phyloP scores from a whole-genome alignment of 345 rosid genomes.

The Brassica carinata region DNA sequence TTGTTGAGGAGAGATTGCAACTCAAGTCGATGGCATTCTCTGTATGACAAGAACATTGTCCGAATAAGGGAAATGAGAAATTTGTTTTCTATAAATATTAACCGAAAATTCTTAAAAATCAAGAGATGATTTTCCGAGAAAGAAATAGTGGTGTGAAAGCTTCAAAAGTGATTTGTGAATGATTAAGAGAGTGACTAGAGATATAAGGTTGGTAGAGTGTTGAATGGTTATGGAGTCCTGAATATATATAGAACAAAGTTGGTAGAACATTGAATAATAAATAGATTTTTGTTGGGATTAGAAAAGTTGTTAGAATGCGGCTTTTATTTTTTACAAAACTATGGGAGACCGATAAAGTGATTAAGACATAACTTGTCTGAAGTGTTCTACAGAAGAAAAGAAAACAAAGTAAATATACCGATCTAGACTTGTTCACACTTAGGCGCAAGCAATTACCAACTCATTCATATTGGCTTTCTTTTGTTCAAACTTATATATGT shows the following conservation, averaged over 20 bases:
- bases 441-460: not conserved
- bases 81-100: not conserved
- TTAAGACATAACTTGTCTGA: not conserved
- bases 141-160: conserved; percentile 16
- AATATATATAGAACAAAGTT: conserved; percentile 34
- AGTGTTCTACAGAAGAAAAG: conserved; percentile 40
- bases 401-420: conserved; percentile 55
- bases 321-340: conserved; percentile 11
- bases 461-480: not conserved
- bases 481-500: not conserved
- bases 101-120: not conserved
- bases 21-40: conserved; percentile 60
- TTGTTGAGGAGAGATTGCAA: conserved; percentile 61
- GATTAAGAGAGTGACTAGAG: conserved; percentile 16
- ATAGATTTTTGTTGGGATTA: not conserved
- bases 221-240: conserved; percentile 12
- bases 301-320: not conserved
- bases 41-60: conserved; percentile 65
- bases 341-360: conserved; percentile 57
- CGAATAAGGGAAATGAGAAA: not conserved
- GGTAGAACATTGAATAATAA: conserved; percentile 6
- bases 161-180: conserved; percentile 9
- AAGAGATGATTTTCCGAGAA: not conserved
- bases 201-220: conserved; percentile 39
- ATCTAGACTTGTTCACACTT: conserved; percentile 42